These are phyloP conservation scores for Lolium perenne DNA, from an alignment of 176 grass and related monocot species.

Conservation along the genomic window DNA sequence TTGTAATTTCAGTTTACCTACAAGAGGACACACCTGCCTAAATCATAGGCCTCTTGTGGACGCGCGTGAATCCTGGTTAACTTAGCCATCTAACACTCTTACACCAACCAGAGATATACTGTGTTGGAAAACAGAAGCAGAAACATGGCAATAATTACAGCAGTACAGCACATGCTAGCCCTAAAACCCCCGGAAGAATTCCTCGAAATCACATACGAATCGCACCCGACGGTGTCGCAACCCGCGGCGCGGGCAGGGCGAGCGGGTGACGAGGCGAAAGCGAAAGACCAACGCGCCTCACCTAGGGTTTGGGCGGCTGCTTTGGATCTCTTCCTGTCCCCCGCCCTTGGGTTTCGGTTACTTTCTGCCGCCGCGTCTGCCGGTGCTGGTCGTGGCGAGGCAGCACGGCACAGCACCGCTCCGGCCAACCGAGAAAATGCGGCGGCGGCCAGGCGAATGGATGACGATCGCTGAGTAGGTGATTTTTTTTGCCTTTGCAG, in stretches of 20 bases:
- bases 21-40: not conserved
- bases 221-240: not conserved
- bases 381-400: not conserved
- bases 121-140: not conserved
- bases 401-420: not conserved
- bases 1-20: not conserved
- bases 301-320: slow-evolving; percentile 17
- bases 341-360: not conserved
- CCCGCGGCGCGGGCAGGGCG: not conserved
- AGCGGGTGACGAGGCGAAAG: not conserved
- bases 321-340: not conserved
- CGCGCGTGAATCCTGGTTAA: not conserved
- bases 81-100: not conserved
- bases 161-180: not conserved
- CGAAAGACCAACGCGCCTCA: not conserved
- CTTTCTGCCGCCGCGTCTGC: not conserved
- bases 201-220: not conserved
- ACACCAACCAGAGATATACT: not conserved
- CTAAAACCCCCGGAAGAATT: not conserved
- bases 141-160: not conserved
- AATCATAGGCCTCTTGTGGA: not conserved
- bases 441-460: not conserved
- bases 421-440: not conserved
- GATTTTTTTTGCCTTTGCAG: too few relatives aligned
- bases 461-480: too few relatives aligned